phyloP scores from a whole-genome alignment of 2,329 filamentous ascomycete genomes.

The Alternaria consortialis region DNA sequence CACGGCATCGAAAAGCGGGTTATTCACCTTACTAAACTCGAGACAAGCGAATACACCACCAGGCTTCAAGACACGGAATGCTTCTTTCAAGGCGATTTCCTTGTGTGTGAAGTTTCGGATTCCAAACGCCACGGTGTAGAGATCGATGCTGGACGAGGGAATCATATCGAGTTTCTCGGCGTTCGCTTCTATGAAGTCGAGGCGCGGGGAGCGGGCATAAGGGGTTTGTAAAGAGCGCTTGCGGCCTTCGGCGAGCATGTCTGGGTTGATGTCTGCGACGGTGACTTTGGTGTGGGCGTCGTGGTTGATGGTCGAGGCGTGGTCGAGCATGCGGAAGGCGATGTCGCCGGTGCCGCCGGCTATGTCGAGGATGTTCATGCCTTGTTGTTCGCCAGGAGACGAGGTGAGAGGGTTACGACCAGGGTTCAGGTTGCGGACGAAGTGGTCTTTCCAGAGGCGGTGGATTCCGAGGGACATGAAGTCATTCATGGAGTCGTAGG shows the following conservation, averaged over 20 bases:
- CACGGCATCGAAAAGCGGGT: conserved; percentile 78
- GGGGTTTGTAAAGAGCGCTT: conserved; percentile 75
- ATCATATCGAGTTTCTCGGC: conserved; percentile 78
- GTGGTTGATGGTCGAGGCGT: conserved; percentile 80
- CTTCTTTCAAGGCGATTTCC: conserved; percentile 80
- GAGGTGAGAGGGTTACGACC: conserved; percentile 66
- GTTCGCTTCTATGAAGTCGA: conserved; percentile 88
- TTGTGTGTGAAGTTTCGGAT: conserved; percentile 98
- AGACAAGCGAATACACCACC: conserved; percentile 96
- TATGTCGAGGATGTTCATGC: conserved; percentile 87
- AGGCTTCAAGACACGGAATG: conserved; percentile 87
- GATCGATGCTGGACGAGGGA: conserved; percentile 76
- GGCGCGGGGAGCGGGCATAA: conserved; percentile 63
- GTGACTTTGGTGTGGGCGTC: conserved; percentile 85
- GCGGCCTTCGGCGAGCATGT: conserved; percentile 89
- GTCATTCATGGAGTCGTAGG: conserved; percentile 99
- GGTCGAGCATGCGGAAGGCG: conserved; percentile 93
- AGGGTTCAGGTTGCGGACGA: conserved; percentile 89
- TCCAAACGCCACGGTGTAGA: conserved; percentile 97
- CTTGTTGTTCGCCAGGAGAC: conserved; percentile 41
- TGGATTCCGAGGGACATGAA: conserved; percentile 98
- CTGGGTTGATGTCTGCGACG: conserved; percentile 93
- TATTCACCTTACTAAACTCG: conserved; percentile 89
- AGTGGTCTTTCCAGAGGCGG: conserved; percentile 96
- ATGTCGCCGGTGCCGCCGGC: conserved; percentile 98